Base-by-base conservation (phyloP, 1,139 yeast species). In the Suhomyces guaymorum region DNA sequence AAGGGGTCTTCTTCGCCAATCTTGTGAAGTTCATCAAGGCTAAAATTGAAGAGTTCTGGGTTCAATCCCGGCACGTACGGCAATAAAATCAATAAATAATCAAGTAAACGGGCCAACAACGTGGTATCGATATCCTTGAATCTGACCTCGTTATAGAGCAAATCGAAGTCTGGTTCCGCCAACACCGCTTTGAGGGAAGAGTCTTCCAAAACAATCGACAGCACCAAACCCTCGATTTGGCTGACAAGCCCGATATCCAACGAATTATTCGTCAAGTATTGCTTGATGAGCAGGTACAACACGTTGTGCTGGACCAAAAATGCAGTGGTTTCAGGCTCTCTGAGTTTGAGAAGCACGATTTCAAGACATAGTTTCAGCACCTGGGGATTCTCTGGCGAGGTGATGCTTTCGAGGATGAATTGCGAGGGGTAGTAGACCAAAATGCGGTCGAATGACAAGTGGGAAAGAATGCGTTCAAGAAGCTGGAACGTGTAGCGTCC, bases 21-120 rank as follows among this genome's bases (percentile, higher is more conserved):
- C 7, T 38, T 20, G 12, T 29, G 26, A 29, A 46, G 33, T 35
- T 54, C 57, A 5, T 36, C 33, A 7, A 27, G 30, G 9, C 46
- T 31, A 33, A 50, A 46, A 10, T 26, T 31, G 28, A 41, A 51
- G 15, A 43, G 38, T 15, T 43, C 41, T 6, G 39, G 32, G n/a
- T 37, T 32, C 20, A 37, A 35, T 8, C 40, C 43, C n/a, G 42
- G 42, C 7, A 44, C 44, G 22, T 37, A 33, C 9, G 43, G 49
- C 29, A 40, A 33, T 27, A 57, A 26, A 2, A 54, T 30, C 10
- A 48, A 38, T 1, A 55, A 32, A 31, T 46, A 49, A 33, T 60
- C 66, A 27, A 63, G 44, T 17, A 60, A 49, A 19, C 70, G 43
- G 1, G 65, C 46, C 5, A 37, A 19, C 18, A 48, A 37, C 3